A percentile compares a stretch with the other conserved stretches of the same genome.
These are phyloP conservation scores for Nakazawaea ambrosiae DNA, from an alignment of 805 yeast species.

Conservation along the genomic window DNA sequence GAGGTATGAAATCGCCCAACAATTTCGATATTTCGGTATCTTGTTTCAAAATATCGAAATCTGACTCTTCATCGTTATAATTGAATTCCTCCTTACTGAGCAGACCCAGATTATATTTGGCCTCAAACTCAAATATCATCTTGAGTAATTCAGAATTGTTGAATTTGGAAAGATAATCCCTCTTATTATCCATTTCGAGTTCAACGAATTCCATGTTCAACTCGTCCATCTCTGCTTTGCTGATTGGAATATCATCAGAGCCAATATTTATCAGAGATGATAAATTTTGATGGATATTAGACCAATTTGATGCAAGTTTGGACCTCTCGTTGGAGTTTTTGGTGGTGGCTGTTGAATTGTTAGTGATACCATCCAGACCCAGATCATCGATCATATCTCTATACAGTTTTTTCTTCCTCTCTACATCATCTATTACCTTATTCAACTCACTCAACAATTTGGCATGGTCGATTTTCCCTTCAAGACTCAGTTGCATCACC, in stretches of 20 bases:
- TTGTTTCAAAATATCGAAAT: slow-evolving; percentile 4
- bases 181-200: background rate
- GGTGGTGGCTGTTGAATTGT: slow-evolving; percentile 15
- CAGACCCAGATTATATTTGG: slow-evolving; percentile 2
- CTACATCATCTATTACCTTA: slow-evolving; percentile 27
- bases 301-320: slow-evolving; percentile 34
- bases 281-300: slow-evolving; percentile 29
- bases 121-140: slow-evolving; percentile 2
- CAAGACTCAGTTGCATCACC: slow-evolving; percentile 15
- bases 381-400: slow-evolving; percentile 23
- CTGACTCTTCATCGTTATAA: slow-evolving; percentile 9
- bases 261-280: slow-evolving; percentile 18
- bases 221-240: slow-evolving; percentile 32
- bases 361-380: background rate
- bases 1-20: background rate
- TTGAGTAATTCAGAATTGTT: slow-evolving; percentile 3
- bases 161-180: background rate
- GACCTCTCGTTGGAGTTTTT: too few relatives aligned
- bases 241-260: slow-evolving; percentile 12
- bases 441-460: slow-evolving; percentile 33
- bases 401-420: slow-evolving; percentile 31
- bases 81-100: background rate
- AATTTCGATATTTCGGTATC: slow-evolving; percentile 7
- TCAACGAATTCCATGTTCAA: slow-evolving; percentile 28
- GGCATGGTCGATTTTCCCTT: slow-evolving; percentile 22